A percentile compares a stretch with the other conserved stretches of the same genome.
Evolutionary conservation across 2,329 filamentous ascomycete species (phyloP).

Genomic region (Hymenoscyphus repandus): DNA sequence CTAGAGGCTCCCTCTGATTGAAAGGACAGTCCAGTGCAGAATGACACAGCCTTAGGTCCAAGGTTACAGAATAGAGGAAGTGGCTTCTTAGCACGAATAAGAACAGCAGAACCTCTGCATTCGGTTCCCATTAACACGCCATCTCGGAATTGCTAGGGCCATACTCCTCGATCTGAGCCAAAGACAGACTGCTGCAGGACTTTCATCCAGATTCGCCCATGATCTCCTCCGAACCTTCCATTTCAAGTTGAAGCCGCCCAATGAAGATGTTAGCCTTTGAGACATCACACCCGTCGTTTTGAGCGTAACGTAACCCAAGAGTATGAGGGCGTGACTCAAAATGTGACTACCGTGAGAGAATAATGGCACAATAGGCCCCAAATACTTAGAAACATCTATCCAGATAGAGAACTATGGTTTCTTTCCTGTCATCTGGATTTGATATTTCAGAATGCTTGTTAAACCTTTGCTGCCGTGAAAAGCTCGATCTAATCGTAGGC

Average conservation of each 20-base stretch:
- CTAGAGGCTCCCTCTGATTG: no score
- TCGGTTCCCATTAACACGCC: not conserved
- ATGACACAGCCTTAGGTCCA: no score
- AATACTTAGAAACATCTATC: no score
- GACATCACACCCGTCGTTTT: not conserved
- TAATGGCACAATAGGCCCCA: not conserved
- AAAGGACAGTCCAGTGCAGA: no score
- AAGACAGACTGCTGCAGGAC: not conserved
- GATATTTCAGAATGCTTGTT: no score
- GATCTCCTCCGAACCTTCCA: not conserved
- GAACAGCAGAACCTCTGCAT: not conserved
- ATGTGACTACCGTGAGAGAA: not conserved
- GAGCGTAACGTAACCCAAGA: slow-evolving; percentile 2
- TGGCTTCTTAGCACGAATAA: no score
- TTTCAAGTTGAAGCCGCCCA: not conserved
- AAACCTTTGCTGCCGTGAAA: no score
- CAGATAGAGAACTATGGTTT: no score
- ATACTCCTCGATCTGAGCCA: not conserved
- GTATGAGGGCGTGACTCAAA: not conserved
- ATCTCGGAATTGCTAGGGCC: not conserved
- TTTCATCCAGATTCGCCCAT: not conserved
- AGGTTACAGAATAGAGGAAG: no score
- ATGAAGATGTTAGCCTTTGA: not conserved
- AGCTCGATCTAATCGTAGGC: no score
- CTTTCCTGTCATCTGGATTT: no score